phyloP scores from a whole-genome alignment of 768 basidiomycete genomes.

The Leccinum pellstonianum region DNA sequence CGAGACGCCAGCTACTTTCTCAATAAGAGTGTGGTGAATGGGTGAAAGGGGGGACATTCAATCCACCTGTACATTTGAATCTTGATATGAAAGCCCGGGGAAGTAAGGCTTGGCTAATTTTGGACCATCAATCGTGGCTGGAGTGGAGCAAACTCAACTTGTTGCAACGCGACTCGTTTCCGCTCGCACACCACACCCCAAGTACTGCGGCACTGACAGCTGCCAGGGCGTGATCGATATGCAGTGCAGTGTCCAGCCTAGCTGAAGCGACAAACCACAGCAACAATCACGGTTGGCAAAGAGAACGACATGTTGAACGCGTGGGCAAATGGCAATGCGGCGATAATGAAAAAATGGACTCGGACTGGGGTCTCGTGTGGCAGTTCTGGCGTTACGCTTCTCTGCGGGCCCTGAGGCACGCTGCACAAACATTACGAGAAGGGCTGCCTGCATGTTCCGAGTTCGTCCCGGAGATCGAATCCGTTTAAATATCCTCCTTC shows the following conservation, averaged over 20 bases:
- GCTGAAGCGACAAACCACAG: constrained; percentile 1
- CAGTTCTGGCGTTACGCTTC: constrained; percentile 1
- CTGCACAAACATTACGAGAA: constrained; percentile 3
- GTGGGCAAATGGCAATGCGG: constrained; percentile 13
- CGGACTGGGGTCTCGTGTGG: constrained; percentile 10
- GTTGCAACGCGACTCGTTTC: constrained; percentile 25
- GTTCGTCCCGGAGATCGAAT: constrained; percentile 2
- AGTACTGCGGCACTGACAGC: neutral
- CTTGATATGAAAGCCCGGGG: constrained; percentile 14
- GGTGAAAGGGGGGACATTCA: constrained; percentile 5
- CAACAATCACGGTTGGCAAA: constrained; percentile 2
- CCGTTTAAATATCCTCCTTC: constrained; percentile 16
- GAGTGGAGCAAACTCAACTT: neutral
- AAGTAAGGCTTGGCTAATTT: constrained; percentile 10
- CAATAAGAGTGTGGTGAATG: constrained; percentile 11
- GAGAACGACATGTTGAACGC: constrained; percentile 9
- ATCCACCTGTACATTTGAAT: neutral
- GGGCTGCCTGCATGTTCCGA: constrained; percentile 1
- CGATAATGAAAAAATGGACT: constrained; percentile 17
- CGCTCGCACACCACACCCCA: constrained; percentile 8
- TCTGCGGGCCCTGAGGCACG: constrained; percentile 13
- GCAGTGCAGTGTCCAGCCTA: neutral
- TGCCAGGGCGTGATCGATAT: constrained; percentile 18
- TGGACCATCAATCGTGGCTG: constrained; percentile 12
- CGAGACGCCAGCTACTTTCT: neutral